Conservation (phyloP, 305 asterid genomes). For the Petunia hybrid region DNA sequence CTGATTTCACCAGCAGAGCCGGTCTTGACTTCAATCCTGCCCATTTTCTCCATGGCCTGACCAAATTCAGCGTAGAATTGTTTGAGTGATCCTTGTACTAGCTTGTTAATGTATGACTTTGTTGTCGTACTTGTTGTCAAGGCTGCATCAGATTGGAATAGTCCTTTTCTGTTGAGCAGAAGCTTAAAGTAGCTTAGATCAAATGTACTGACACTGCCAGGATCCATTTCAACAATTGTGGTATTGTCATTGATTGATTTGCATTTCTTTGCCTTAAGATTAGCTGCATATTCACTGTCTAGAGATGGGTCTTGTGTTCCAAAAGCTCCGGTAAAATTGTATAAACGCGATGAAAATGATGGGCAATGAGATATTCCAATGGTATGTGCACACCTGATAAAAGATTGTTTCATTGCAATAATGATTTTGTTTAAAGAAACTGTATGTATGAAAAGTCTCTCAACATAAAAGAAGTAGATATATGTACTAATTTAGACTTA, state of each 20-base stretch:
- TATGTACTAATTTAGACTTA: slow-evolving; percentile 28
- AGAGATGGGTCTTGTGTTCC: slow-evolving; percentile 51
- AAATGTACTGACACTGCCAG: slow-evolving; percentile 67
- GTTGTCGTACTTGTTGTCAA: slow-evolving; percentile 55
- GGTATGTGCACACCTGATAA: slow-evolving; percentile 54
- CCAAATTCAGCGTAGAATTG: slow-evolving; percentile 62
- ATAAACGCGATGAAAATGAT: slow-evolving; percentile 45
- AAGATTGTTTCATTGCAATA: background rate
- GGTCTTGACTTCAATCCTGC: slow-evolving; percentile 56
- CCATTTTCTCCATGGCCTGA: slow-evolving; percentile 79
- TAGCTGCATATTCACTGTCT: slow-evolving; percentile 68
- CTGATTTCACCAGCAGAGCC: slow-evolving; percentile 68
- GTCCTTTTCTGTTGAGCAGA: slow-evolving; percentile 64
- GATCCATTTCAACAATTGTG: slow-evolving; percentile 71
- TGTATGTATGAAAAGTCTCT: background rate
- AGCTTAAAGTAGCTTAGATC: slow-evolving; percentile 64
- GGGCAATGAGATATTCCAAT: slow-evolving; percentile 51
- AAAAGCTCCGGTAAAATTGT: slow-evolving; percentile 48
- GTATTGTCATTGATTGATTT: slow-evolving; percentile 49
- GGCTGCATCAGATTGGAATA: slow-evolving; percentile 73
- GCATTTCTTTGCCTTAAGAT: slow-evolving; percentile 63
- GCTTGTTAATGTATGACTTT: slow-evolving; percentile 46
- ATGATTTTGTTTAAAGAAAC: background rate
- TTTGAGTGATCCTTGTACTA: slow-evolving; percentile 46
- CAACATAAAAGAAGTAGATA: background rate